Base-by-base conservation (phyloP, 2,329 filamentous ascomycete species). In the Trichoderma arundinaceum region DNA sequence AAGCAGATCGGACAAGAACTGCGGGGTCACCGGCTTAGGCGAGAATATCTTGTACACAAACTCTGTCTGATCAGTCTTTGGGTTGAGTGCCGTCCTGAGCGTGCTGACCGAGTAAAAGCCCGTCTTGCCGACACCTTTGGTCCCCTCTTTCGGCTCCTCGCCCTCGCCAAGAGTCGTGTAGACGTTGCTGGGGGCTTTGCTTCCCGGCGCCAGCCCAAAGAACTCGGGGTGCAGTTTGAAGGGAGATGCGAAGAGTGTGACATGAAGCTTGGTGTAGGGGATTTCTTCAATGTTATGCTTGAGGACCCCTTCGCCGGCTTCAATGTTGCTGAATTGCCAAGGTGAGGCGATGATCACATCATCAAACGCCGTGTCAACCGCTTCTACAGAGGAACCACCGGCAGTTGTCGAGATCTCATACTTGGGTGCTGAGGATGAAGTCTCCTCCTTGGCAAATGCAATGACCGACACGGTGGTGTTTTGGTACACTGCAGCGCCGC, bases 91-190 rank as follows among this genome's bases (percentile, higher is more conserved):
- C 1, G 81, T 83, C 13, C 86, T 84, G 32, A 97, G 82, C 1
- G 90, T 90, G 71, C 90, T 95, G 71, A 97, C 88, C 69, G 90
- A 94, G 83, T 91, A 97, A 82, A 98, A 97, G 0, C 88, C 88
- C 0, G 91, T 84, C 33, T 84, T 88, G 0, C 92, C 93, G 4
- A 88, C 89, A 0, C 88, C 89, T 9, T 86, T 78, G 3, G 78
- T 75, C 4, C 85, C 83, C 0, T 81, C 78, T 3, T 75, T 76
- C 6, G 81, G 71, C n/a, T 83, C 75, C 65, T 91, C 86, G 9
- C 82, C 82, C 2, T 82, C 77, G 2, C 85, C 86, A 0, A 97
- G 84, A 0, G 94, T 98, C 0, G 95, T 98, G 60, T 97, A 86
- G 53, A 99, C 85, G 19, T 86, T 88, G 66, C 87, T 87, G 0